Base-by-base conservation (phyloP, 208 protist genomes). In the Leishmania gerbilli region DNA sequence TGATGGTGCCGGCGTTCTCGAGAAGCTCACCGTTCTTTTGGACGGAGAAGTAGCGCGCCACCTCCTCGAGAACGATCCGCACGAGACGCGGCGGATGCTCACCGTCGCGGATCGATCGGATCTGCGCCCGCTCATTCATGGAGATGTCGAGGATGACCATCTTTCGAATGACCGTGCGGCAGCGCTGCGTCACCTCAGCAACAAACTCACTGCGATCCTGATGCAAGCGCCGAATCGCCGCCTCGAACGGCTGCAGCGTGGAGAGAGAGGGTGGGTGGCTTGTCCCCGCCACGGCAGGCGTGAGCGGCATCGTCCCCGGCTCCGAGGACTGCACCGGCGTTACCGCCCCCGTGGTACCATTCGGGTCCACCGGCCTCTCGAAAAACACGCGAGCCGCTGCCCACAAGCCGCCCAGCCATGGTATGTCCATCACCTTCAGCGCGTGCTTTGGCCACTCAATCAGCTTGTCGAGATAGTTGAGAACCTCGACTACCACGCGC, bases 391-490 rank as follows among this genome's bases (percentile, higher is more conserved):
- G 76, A 47, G 94, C 87, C 21, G 91, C 89, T n/a, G 37, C 67
- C 92, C 93, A 97, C 60, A 98, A 82, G 82, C 93, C 96, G 17
- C 85, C 84, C n/a, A 98, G 84, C 93, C 95, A 98, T 42, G 87
- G 86, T 71, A 89, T 88, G 47, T 78, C 81, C 47, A 95, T 83
- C 51, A 98, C 86, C 62, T 86, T 89, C 76, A 88, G 76, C 15
- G 81, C 92, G 84, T 95, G 96, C 62, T 84, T 80, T 34, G 82
- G 75, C 72, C 92, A 83, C 79, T 95, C 95, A 27, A 94, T 84
- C 72, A 98, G 87, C 83, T 94, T 95, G 77, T 96, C 92, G 19
- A 98, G 77, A 84, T 97, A 93, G 71, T 64, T 83, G 6, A 97
- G 84, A 17, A 95, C 92, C 47, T 87, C 84, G 15, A 92, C 74